These are phyloP conservation scores for Madurella mycetomatis DNA, from an alignment of 2,329 filamentous ascomycete species.

Conservation along the genomic window DNA sequence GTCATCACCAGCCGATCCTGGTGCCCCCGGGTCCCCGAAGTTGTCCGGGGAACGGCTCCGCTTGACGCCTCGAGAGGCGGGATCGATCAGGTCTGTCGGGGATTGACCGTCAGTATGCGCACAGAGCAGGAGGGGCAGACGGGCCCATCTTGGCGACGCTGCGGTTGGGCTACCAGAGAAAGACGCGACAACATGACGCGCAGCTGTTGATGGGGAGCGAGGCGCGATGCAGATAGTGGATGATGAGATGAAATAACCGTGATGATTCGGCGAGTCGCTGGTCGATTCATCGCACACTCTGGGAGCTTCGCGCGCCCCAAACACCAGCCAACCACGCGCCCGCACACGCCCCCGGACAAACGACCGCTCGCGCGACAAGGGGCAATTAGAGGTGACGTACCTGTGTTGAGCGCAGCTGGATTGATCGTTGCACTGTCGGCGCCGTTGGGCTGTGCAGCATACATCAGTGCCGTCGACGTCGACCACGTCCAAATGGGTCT, in stretches of 20 bases:
- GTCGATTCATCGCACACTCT: not conserved
- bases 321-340: not conserved
- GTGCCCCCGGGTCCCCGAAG: slow-evolving; percentile 51
- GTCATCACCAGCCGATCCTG: slow-evolving; percentile 62
- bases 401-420: slow-evolving; percentile 77
- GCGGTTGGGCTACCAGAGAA: not conserved
- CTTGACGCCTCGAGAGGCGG: slow-evolving; percentile 66
- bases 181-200: not conserved
- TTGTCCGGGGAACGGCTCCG: slow-evolving; percentile 71
- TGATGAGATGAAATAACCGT: not conserved
- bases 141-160: slow-evolving; percentile 6
- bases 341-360: not conserved
- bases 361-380: not conserved
- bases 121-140: not conserved
- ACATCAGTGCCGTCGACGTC: slow-evolving; percentile 48
- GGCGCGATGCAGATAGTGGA: not conserved
- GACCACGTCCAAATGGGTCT: slow-evolving; percentile 40
- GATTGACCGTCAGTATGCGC: slow-evolving; percentile 29
- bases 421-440: slow-evolving; percentile 88
- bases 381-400: slow-evolving; percentile 46
- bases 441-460: slow-evolving; percentile 63
- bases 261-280: not conserved
- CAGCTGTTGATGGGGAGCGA: not conserved
- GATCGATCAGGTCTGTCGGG: slow-evolving; percentile 46
- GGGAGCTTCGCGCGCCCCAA: not conserved